Evolutionary conservation across 2,329 filamentous ascomycete genomes (phyloP).

Genomic region (Elsinoe fawcettii): DNA sequence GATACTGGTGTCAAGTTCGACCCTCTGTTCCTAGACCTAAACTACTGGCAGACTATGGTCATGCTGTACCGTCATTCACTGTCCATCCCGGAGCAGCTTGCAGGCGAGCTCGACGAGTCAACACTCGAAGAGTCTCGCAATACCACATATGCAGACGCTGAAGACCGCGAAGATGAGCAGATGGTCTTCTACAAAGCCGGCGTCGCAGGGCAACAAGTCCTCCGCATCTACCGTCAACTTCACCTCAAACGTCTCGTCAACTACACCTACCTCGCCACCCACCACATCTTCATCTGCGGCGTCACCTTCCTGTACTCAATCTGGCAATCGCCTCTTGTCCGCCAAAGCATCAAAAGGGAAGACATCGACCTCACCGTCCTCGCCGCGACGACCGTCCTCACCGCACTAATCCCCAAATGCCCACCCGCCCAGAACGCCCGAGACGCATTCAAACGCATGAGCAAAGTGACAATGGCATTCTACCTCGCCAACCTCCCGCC

Average conservation of each 20-base stretch:
- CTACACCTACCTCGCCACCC: conserved; percentile 90
- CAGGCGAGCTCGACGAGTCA: conserved; percentile 60
- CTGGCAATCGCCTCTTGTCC: conserved; percentile 87
- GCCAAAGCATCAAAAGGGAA: conserved; percentile 79
- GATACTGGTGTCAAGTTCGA: conserved; percentile 86
- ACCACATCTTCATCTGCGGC: conserved; percentile 93
- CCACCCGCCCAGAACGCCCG: conserved; percentile 90
- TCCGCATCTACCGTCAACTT: conserved; percentile 82
- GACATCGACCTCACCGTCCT: conserved; percentile 97
- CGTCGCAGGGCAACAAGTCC: conserved; percentile 85
- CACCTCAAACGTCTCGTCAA: conserved; percentile 85
- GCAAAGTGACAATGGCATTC: conserved; percentile 93
- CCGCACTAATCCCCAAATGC: conserved; percentile 87
- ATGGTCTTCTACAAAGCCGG: conserved; percentile 90
- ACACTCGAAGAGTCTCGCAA: conserved; percentile 50
- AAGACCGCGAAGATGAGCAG: conserved; percentile 75
- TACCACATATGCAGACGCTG: conserved; percentile 47
- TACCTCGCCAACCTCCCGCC: conserved; percentile 46
- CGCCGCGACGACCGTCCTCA: conserved; percentile 84
- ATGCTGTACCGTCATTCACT: conserved; percentile 80
- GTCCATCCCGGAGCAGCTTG: conserved; percentile 77
- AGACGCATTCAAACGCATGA: conserved; percentile 90
- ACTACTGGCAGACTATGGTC: conserved; percentile 96
- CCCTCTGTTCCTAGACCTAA: conserved; percentile 82
- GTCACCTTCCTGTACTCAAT: conserved; percentile 95